Base-by-base conservation (phyloP, 768 basidiomycete species). In the Kwoniella pini region DNA sequence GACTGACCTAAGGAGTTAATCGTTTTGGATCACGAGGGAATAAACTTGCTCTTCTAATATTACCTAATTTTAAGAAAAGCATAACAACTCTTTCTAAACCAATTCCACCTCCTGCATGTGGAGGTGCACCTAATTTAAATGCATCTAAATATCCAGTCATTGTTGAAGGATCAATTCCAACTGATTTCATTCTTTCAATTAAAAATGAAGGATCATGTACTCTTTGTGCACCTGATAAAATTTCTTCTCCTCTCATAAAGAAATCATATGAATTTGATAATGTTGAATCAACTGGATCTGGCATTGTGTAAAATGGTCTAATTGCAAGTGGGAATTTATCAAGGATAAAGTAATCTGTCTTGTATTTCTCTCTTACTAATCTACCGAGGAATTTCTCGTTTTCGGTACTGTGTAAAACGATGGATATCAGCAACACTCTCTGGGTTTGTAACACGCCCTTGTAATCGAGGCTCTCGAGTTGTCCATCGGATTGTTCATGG, bases 201-300 rank as follows among this genome's bases (percentile, higher is more conserved):
- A 98, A 85, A 54, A 97, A 81, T 11, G 80, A 79, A 4, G 96
- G 85, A 68, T 97, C 92, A 80, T 99, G 96, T 56, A 98, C 87
- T 80, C 96, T 92, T 79, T 99, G 96, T 26, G 95, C 96, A 15
- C 96, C 96, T 3, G 95, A 97, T 39, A 98, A 83, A 73, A 99
- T 98, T 79, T 99, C 96, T 80, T 99, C 93, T 11, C 96, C 96
- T 30, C 96, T 86, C 95, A 99, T 97, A 85, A 99, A 98, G 81
- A 99, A 98, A 81, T 99, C 96, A 79, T 98, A 99, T 22, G 96
- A 98, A 80, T 98, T 98, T 51, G 96, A 97, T 39, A 96, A 82
- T 7, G 85, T 86, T 88, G 90, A 87, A 79, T 98, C 88, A 64
- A 85, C 82, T 12, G 95, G 86, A 81, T 99, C 96, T 57, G 94